Evolutionary conservation across 2,329 filamentous ascomycete genomes (phyloP).

Genomic region (Eutypella sp.): DNA sequence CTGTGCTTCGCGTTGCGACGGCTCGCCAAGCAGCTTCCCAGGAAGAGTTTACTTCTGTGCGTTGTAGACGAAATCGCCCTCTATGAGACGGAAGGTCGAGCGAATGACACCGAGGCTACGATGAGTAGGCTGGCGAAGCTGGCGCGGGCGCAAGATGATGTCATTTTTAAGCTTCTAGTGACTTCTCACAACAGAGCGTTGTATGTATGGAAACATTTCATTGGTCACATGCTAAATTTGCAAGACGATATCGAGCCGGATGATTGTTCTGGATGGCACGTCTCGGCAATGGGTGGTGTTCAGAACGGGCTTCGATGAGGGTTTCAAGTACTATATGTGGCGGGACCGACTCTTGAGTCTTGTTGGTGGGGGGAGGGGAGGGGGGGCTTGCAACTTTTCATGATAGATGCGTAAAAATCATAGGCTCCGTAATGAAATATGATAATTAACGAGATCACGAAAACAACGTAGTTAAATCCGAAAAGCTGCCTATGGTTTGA

Average conservation of each 20-base stretch:
- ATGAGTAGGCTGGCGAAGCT: conserved; percentile 6
- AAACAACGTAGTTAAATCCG: too few species aligned
- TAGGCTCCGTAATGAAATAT: too few species aligned
- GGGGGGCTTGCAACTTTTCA: too few species aligned
- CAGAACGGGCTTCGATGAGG: neutral
- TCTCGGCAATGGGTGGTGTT: conserved; percentile 3
- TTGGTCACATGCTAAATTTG: conserved; percentile 6
- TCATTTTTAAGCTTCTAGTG: conserved; percentile 12
- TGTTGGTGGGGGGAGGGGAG: too few species aligned
- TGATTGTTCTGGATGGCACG: conserved; percentile 9
- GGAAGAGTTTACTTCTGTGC: conserved; percentile 7
- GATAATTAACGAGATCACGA: too few species aligned
- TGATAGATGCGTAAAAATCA: too few species aligned
- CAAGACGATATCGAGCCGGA: conserved; percentile 5
- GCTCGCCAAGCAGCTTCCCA: conserved; percentile 7
- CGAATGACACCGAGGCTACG: conserved; percentile 3
- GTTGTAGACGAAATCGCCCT: conserved; percentile 12
- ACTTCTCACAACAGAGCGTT: conserved; percentile 7
- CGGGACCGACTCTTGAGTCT: neutral
- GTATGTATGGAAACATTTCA: conserved; percentile 9
- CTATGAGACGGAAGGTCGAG: conserved; percentile 7
- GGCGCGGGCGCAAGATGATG: conserved; percentile 1
- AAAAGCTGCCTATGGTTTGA: too few species aligned
- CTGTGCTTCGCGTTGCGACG: conserved; percentile 6
- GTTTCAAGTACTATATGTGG: neutral